A percentile compares a stretch with the other conserved stretches of the same genome.
phyloP scores from a whole-genome alignment of 148 eudicot species.

The Arctostaphylos glauca region DNA sequence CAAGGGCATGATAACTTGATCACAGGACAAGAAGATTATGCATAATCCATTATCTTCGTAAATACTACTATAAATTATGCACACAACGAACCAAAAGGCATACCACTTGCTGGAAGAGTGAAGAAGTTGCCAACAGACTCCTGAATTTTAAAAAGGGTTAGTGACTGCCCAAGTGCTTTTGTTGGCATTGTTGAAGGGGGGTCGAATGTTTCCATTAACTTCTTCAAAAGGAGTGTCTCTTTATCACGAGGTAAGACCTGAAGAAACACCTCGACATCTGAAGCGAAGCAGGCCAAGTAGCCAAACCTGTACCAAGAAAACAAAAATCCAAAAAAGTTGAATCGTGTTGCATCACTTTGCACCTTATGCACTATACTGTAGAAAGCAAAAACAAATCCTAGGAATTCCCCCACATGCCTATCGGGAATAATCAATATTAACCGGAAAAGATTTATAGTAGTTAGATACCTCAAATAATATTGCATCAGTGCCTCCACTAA shows the following conservation, averaged over 20 bases:
- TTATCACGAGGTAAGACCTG: constrained; percentile 50
- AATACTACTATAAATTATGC: background rate
- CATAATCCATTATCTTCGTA: background rate
- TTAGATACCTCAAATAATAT: constrained; percentile 66
- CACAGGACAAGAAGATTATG: background rate
- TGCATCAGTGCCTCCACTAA: constrained; percentile 56
- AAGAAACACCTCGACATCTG: constrained; percentile 77
- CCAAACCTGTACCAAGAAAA: constrained; percentile 61
- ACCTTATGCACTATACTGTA: too few species aligned
- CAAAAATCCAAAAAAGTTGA: background rate
- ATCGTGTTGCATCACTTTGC: constrained; percentile 8
- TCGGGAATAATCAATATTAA: background rate
- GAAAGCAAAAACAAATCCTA: background rate
- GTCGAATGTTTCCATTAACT: constrained; percentile 40
- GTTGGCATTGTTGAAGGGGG: constrained; percentile 35
- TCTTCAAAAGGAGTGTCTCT: constrained; percentile 47
- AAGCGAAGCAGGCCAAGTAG: constrained; percentile 80
- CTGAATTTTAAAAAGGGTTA: constrained; percentile 57
- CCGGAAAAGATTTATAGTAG: constrained; percentile 2
- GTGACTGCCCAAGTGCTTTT: constrained; percentile 57
- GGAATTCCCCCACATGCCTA: background rate
- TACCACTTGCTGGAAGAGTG: constrained; percentile 56
- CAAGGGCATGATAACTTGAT: background rate
- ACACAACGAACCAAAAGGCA: constrained; percentile 19
- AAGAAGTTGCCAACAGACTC: constrained; percentile 52